Percentiles rank a stretch among this genome's conserved stretches.
Evolutionary conservation across 306 rosid species (phyloP).

Genomic region (Vigna angularis): DNA sequence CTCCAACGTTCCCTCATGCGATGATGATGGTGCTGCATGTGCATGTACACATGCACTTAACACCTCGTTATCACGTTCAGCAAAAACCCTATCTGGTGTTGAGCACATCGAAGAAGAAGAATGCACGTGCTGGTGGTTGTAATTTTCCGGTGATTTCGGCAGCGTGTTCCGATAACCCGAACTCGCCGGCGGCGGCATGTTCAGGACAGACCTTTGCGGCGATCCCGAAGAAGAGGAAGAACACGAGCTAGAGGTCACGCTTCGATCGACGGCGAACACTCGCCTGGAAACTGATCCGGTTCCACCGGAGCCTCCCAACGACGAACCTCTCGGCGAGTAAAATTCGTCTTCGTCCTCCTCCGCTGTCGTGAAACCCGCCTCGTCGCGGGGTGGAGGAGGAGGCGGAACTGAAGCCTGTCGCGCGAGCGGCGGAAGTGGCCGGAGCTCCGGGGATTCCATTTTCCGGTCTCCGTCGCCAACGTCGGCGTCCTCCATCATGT

Average conservation of each 20-base stretch:
- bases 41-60: slow-evolving; percentile 11
- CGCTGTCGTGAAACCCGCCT: slow-evolving; percentile 22
- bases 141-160: slow-evolving; percentile 63
- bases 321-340: slow-evolving; percentile 89
- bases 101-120: slow-evolving; percentile 37
- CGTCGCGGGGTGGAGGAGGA: neutral
- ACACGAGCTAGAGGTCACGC: slow-evolving; percentile 48
- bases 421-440: slow-evolving; percentile 65
- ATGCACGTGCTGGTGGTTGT: slow-evolving; percentile 40
- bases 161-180: slow-evolving; percentile 55
- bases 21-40: slow-evolving; percentile 28
- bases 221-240: slow-evolving; percentile 65
- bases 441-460: slow-evolving; percentile 70
- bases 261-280: slow-evolving; percentile 33
- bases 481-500: slow-evolving; percentile 53
- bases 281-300: slow-evolving; percentile 75
- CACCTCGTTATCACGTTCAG: neutral
- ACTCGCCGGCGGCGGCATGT: slow-evolving; percentile 55
- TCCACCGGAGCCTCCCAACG: slow-evolving; percentile 56
- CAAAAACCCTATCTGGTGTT: slow-evolving; percentile 36
- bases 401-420: slow-evolving; percentile 37
- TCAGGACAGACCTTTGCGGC: slow-evolving; percentile 52
- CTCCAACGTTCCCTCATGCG: slow-evolving; percentile 19
- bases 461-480: slow-evolving; percentile 31
- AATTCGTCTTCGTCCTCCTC: slow-evolving; percentile 65